phyloP scores from a whole-genome alignment of 2,329 filamentous ascomycete species.

The Aspergillus puulaauensis region DNA sequence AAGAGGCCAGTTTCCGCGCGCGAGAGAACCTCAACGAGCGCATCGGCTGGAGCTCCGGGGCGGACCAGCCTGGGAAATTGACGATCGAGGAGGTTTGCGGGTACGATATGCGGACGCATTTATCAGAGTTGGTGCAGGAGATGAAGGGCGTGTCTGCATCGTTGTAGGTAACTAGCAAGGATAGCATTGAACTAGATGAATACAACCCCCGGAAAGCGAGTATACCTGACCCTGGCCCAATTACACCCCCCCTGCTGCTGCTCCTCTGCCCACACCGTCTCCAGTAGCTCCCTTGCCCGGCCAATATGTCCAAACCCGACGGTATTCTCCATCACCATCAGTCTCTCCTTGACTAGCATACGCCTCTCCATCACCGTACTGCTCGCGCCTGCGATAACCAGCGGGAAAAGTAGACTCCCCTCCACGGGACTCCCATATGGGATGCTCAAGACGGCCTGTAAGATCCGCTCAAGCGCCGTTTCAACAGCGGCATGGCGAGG shows the following conservation, averaged over 20 bases:
- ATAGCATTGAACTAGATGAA: conserved; percentile 16
- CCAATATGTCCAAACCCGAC: conserved; percentile 47
- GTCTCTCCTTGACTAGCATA: conserved; percentile 40
- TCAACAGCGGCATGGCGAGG: conserved; percentile 35
- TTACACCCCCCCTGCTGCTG: conserved; percentile 21
- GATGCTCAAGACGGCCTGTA: conserved; percentile 39
- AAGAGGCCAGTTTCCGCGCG: conserved; percentile 28
- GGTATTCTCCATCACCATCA: conserved; percentile 47
- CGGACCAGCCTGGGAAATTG: conserved; percentile 28
- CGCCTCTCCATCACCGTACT: conserved; percentile 36
- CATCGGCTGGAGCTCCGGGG: conserved; percentile 29
- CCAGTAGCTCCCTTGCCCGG: conserved; percentile 40
- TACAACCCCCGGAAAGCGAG: conserved; percentile 27
- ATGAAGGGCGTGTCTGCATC: no score
- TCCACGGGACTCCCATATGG: conserved; percentile 45
- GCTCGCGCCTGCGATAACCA: conserved; percentile 46
- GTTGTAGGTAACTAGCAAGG: background rate
- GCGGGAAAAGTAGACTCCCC: conserved; percentile 42
- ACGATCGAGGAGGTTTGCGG: conserved; percentile 36
- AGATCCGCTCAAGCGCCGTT: conserved; percentile 33
- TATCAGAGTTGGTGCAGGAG: conserved; percentile 5
- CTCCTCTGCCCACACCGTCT: conserved; percentile 38
- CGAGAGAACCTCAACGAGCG: conserved; percentile 29
- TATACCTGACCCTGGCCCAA: conserved; percentile 31
- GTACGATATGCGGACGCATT: conserved; percentile 26